A percentile compares a stretch with the other conserved stretches of the same genome.
These are phyloP conservation scores for Pachyrhizus erosus DNA, from an alignment of 306 rosid genomes.

Conservation along the genomic window DNA sequence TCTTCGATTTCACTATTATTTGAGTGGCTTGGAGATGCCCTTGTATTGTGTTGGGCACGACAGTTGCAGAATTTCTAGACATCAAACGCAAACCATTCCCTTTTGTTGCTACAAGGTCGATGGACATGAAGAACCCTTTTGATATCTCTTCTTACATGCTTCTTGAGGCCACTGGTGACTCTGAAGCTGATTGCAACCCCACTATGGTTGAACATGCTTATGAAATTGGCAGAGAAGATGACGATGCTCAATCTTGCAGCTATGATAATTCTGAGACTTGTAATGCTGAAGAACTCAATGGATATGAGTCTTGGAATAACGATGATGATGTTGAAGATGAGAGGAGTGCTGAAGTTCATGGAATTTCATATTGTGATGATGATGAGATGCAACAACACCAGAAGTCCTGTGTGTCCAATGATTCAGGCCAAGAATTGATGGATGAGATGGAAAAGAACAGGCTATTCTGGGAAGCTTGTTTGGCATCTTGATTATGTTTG, in stretches of 20 bases:
- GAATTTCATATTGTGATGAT: constrained; percentile 47
- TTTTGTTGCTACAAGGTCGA: constrained; percentile 5
- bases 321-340: constrained; percentile 33
- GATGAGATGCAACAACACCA: constrained; percentile 43
- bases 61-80: constrained; percentile 2
- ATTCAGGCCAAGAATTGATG: constrained; percentile 59
- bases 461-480: constrained; percentile 91
- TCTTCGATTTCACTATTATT: constrained; percentile 6
- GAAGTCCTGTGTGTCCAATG: constrained; percentile 62
- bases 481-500: constrained; percentile 65
- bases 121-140: constrained; percentile 42
- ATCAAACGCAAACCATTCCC: neutral
- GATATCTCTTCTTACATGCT: constrained; percentile 60
- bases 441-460: constrained; percentile 85
- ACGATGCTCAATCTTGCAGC: constrained; percentile 85
- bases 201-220: constrained; percentile 20
- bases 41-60: constrained; percentile 4
- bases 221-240: constrained; percentile 39
- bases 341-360: constrained; percentile 34
- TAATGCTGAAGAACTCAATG: constrained; percentile 38
- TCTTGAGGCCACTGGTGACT: constrained; percentile 84
- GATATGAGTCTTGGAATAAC: constrained; percentile 25
- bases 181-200: constrained; percentile 58
- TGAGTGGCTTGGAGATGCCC: constrained; percentile 3
- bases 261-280: constrained; percentile 47